phyloP scores from a whole-genome alignment of 2,329 filamentous ascomycete genomes.

The Cytospora schulzeri region DNA sequence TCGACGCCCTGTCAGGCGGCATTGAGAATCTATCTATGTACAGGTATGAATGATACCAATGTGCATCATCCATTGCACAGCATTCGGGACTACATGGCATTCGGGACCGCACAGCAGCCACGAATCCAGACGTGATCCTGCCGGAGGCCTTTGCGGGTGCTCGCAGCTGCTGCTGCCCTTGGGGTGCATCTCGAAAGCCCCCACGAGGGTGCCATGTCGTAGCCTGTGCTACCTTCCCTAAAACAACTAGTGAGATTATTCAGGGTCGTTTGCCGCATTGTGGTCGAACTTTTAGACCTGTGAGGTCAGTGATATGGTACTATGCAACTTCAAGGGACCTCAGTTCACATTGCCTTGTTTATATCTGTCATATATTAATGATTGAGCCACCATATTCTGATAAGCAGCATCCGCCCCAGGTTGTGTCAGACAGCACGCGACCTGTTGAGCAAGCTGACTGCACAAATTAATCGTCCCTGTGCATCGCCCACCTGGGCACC shows the following conservation, averaged over 20 bases:
- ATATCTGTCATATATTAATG: no score
- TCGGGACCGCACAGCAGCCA: background rate
- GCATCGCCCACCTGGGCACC: no score
- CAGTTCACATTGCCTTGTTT: background rate
- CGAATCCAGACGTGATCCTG: background rate
- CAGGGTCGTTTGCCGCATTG: background rate
- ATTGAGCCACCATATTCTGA: no score
- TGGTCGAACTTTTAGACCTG: background rate
- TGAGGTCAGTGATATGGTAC: no score
- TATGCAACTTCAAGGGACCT: background rate
- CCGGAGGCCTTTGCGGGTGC: background rate
- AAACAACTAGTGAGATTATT: background rate
- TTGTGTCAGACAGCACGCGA: no score
- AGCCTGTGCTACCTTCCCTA: background rate
- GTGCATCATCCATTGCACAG: background rate
- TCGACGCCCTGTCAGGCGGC: background rate
- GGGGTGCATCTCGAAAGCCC: background rate
- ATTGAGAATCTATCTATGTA: no score
- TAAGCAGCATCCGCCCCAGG: no score
- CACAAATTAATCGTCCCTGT: background rate
- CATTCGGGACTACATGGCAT: background rate
- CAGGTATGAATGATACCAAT: background rate
- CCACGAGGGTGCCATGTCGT: background rate
- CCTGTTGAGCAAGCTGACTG: no score
- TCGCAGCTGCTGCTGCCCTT: background rate